Base-by-base conservation (phyloP, 192 early-diverging fungal genomes). In the Podila horticola region DNA sequence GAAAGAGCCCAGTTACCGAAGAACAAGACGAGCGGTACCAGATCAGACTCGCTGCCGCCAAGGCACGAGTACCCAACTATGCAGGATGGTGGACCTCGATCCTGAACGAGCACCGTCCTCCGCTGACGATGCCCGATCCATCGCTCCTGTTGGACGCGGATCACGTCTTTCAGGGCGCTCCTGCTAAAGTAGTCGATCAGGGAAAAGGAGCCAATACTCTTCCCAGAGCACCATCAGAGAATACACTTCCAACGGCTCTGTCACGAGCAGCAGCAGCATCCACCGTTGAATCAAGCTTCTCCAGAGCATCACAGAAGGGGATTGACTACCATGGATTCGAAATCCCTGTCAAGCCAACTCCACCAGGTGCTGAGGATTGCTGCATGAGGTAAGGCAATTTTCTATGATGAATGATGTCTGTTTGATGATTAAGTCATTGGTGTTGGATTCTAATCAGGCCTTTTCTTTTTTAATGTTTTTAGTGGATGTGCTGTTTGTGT, bases 401-500 rank as follows among this genome's bases (percentile, higher is more conserved):
- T 52, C 15, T 52, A 5, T 7, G 50, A 52, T n/a, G 50, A n/a
- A 5, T 19, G 34, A 52, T 52, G 20, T 15, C 50, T n/a, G 19
- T 22, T 52, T 17, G 50, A n/a, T n/a, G 17, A 22, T 55, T 24
- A 24, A 24, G n/a, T 55, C 17, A 8, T 26, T 12, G 41, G 12
- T 12, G 49, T 29, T 20, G 49, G 0, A 33, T 60, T 17, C 28
- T 61, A 49, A 67, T 8, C 20, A 22, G 15, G 26, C 20, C 50
- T 33, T 41, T 13, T 45, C 15, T 36, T 15, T 36, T 62, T 33
- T 24, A 13, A 20, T 64, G 45, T 9, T 67, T 36, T 26, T 61
- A 81, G 77, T 45, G 77, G 77, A 7, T 81, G 77, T 61, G 77
- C 71, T 24, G 67, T 73, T 41, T 81, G 77, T 62, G 62, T 81